phyloP scores from a whole-genome alignment of 306 rosid genomes.

The Rosa multiflora region DNA sequence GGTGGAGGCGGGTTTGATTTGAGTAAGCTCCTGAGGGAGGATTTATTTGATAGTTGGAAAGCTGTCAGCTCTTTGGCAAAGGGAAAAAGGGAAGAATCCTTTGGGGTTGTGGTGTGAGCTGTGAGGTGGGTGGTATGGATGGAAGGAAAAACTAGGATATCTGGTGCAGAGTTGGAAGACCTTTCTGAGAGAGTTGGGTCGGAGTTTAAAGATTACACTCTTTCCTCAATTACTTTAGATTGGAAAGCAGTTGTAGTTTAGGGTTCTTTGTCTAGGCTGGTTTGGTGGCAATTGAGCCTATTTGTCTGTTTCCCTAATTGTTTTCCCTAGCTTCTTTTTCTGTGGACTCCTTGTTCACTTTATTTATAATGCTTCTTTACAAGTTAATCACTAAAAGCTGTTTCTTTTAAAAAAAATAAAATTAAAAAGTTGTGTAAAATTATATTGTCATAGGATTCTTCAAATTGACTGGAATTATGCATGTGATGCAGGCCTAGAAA shows the following conservation, averaged over 20 bases:
- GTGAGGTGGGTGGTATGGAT: background rate
- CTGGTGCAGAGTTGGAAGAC: background rate
- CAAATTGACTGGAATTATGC: slow-evolving; percentile 36
- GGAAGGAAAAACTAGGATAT: background rate
- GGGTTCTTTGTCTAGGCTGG: background rate
- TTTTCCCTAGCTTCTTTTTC: background rate
- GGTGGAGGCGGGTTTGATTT: background rate
- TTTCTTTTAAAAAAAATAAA: background rate
- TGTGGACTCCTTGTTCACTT: background rate
- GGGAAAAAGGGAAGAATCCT: background rate
- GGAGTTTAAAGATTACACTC: background rate
- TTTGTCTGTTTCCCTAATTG: background rate
- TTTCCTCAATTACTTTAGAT: background rate
- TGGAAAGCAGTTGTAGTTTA: background rate
- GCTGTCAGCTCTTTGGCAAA: background rate
- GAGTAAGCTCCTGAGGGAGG: background rate
- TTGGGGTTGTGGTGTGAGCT: background rate
- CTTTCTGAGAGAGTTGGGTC: background rate
- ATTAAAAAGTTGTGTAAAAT: background rate
- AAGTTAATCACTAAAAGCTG: background rate
- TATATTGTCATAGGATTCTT: slow-evolving; percentile 15
- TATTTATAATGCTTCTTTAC: background rate
- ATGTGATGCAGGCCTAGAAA: slow-evolving; percentile 79
- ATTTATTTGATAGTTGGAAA: background rate
- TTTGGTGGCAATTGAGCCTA: background rate